Base-by-base conservation (phyloP, 2,329 filamentous ascomycete genomes). In the Myriangium duriaei region DNA sequence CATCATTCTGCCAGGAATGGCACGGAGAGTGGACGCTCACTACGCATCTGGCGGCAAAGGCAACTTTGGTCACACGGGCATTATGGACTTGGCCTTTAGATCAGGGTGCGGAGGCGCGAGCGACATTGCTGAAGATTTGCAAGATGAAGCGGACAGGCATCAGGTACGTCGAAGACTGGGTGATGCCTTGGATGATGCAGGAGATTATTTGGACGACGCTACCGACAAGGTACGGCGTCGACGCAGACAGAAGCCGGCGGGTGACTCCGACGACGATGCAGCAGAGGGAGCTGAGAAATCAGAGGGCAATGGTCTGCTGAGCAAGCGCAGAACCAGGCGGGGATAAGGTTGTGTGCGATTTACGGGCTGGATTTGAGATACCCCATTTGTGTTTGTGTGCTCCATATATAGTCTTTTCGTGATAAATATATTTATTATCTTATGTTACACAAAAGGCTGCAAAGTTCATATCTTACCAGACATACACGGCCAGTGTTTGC, bases 71-170 rank as follows among this genome's bases (percentile, higher is more conserved):
- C 65, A 68, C 2, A 74, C 69, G 67, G 77, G 76, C 0, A 44
- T 81, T 2, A 43, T 80, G 43, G 77, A 81, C 52, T 79, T 74
- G 69, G 47, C 65, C 1, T 63, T 69, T 43, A 76, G 67, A 17
- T 80, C 71, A n/a, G 44, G 47, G 4, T 56, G 51, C 38, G 9
- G 68, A 4, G 70, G 71, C 1, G 62, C 65, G 11, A 59, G 61
- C 16, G 65, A 73, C 48, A 64, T 74, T 3, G 54, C 70, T 12
- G 65, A 69, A 34, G 69, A 76, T 51, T 49, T 73, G 13, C 65
- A 63, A 35, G 64, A 65, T 18, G 71, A 76, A 54, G 68, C 67
- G 15, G 64, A 69, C 34, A 74, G 71, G 55, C 69, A 71, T 51
- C 57, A 64, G 32, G 55, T 73, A 5, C 63, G 64, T 50, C 65